Conservation (phyloP, 306 rosid species). For the Pterocarpus macrocarpus region DNA sequence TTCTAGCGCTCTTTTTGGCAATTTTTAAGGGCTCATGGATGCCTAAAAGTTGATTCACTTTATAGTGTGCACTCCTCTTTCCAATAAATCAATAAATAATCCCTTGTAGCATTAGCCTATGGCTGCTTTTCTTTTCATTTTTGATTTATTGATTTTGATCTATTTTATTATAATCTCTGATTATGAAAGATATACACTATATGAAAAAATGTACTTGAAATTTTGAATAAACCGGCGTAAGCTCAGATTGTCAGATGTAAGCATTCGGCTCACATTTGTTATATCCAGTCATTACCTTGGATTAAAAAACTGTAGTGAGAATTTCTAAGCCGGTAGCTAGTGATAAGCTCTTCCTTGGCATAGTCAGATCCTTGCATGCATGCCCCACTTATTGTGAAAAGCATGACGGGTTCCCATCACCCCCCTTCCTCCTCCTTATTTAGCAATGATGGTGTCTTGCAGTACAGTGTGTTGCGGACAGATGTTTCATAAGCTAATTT, state of each 20-base stretch:
- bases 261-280: background rate
- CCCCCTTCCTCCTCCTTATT: no score
- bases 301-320: no score
- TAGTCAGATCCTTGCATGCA: no score
- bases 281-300: background rate
- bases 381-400: no score
- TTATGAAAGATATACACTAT: no score
- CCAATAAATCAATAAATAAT: background rate
- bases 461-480: no score
- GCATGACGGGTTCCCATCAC: background rate
- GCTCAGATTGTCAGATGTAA: background rate
- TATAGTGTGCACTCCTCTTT: background rate
- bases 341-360: no score
- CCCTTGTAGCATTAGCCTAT: background rate
- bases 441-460: background rate
- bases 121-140: background rate
- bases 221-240: background rate
- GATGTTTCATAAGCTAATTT: background rate
- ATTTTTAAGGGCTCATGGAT: slow-evolving; percentile 7
- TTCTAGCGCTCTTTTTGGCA: background rate
- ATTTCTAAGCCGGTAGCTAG: no score
- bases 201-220: background rate
- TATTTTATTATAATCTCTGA: no score
- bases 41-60: slow-evolving; percentile 35
- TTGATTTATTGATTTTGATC: background rate